Evolutionary conservation across 164 flowering plant genomes (phyloP), one percentile per base, ranked within the genome.

Genomic region (Magnolia kwangsiensis): DNA sequence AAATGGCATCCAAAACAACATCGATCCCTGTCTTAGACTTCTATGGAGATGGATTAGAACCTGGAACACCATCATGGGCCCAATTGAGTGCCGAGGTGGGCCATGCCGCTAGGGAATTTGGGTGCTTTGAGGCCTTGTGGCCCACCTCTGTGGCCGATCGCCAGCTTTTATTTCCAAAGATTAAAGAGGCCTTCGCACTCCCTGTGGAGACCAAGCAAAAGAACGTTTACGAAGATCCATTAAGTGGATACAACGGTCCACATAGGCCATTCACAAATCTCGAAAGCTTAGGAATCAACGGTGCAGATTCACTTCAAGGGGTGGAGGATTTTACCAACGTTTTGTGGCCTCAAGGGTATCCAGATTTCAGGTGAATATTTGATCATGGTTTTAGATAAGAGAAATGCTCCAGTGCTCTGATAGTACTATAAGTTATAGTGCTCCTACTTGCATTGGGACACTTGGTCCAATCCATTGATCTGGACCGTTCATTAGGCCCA

Each of bases 341-440:
- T 74, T 29, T 88, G 37, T 91, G 95, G 92, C 88, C 91, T 7
- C 68, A 87, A 51, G 92, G 91, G 50, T 86, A 91, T 73, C 65
- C 81, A 4, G 75, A 1, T 37, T 91, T 90, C 51, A 77, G 89
- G 96, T 89, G 13, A 67, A 67, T 21, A 14, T 67, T 27, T 27
- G 11, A 9, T 11, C 69, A 67, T 37, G 45, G 45, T 37, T 37
- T 37, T 37, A 37, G 7, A 37, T 37, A 37, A 37, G 45, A 37
- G 45, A 37, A 37, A 37, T 37, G 45, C 45, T 4, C 45, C 45
- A 5, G 45, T 4, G 6, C 9, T 63, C 21, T 63, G 8, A 63
- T 63, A 63, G 66, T 8, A 16, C 21, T 37, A 37, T 37, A 37
- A 37, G 45, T 37, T 4, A 37, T 37, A 37, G 7, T 37, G 7